A percentile compares a stretch with the other conserved stretches of the same genome.
phyloP scores from a whole-genome alignment of 2,329 filamentous ascomycete genomes.

The Elsinoe fawcettii region DNA sequence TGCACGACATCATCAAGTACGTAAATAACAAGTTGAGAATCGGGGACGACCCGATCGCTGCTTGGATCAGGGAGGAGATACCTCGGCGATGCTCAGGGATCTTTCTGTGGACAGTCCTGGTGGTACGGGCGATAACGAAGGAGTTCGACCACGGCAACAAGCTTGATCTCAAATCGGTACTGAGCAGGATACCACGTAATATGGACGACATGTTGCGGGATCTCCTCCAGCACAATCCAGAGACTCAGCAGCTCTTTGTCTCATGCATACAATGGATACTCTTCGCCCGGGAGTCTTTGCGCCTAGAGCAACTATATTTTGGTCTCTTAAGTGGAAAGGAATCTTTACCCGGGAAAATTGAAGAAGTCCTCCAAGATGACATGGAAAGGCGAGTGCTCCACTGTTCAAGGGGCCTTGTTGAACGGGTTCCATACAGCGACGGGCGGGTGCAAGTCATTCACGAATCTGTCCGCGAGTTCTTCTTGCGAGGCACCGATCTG shows the following conservation, averaged over 20 bases:
- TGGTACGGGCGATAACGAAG: conserved; percentile 12
- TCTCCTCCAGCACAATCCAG: conserved; percentile 29
- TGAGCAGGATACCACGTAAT: conserved; percentile 1
- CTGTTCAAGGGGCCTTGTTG: conserved; percentile 46
- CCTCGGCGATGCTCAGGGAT: conserved; percentile 11
- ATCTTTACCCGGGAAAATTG: conserved; percentile 23
- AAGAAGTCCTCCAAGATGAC: conserved; percentile 16
- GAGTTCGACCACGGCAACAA: conserved; percentile 13
- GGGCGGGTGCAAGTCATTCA: conserved; percentile 47
- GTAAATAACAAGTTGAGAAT: conserved; percentile 21
- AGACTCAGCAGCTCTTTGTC: conserved; percentile 35
- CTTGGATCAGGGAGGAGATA: conserved; percentile 4
- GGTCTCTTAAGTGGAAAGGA: conserved; percentile 31
- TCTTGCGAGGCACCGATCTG: conserved; percentile 33
- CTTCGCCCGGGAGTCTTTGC: conserved; percentile 40
- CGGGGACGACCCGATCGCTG: neutral
- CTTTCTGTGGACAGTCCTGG: conserved; percentile 17
- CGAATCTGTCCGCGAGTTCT: conserved; percentile 44
- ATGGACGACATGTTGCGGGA: conserved; percentile 14
- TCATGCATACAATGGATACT: conserved; percentile 49
- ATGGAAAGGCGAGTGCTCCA: conserved; percentile 32
- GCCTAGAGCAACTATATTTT: conserved; percentile 40
- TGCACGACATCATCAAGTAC: conserved; percentile 30
- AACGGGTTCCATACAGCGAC: conserved; percentile 30
- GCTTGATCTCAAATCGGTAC: neutral